Evolutionary conservation across 495 filamentous ascomycete species (phyloP).

Genomic region (Cladorrhinum samala): DNA sequence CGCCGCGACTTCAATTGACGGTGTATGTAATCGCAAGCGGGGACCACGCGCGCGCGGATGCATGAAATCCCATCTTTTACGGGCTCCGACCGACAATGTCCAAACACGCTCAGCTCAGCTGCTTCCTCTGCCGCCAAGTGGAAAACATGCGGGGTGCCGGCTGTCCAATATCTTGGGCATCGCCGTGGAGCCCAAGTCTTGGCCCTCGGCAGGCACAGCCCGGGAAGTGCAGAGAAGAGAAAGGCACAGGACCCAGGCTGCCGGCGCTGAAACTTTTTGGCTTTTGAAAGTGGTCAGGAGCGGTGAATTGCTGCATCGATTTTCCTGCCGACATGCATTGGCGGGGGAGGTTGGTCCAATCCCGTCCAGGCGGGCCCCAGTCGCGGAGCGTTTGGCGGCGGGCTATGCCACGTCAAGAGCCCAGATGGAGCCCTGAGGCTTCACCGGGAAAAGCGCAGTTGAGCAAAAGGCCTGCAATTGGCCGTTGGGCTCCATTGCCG

Average conservation of each 20-base stretch:
- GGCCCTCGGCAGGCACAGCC: slow-evolving; percentile 17
- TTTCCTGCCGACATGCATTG: not conserved
- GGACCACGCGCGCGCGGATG: too few relatives aligned
- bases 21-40: too few relatives aligned
- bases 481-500: not conserved
- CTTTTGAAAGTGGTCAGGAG: too few relatives aligned
- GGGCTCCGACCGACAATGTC: too few relatives aligned
- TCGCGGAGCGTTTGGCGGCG: slow-evolving; percentile 14
- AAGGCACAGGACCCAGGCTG: too few relatives aligned
- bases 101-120: too few relatives aligned
- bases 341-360: slow-evolving; percentile 14
- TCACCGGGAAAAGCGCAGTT: slow-evolving; percentile 5
- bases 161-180: slow-evolving; percentile 11
- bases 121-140: slow-evolving; percentile 3
- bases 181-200: slow-evolving; percentile 17
- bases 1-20: too few relatives aligned
- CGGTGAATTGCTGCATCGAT: slow-evolving; percentile 3
- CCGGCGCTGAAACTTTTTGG: too few relatives aligned
- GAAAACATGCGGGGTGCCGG: not conserved
- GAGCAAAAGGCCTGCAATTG: slow-evolving; percentile 6
- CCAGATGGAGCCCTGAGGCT: slow-evolving; percentile 9
- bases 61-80: too few relatives aligned
- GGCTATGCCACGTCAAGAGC: slow-evolving; percentile 28
- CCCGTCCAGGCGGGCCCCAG: slow-evolving; percentile 5
- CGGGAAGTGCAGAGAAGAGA: not conserved